Conservation (phyloP, 331 rosid species). For the Cucumis variabilis region DNA sequence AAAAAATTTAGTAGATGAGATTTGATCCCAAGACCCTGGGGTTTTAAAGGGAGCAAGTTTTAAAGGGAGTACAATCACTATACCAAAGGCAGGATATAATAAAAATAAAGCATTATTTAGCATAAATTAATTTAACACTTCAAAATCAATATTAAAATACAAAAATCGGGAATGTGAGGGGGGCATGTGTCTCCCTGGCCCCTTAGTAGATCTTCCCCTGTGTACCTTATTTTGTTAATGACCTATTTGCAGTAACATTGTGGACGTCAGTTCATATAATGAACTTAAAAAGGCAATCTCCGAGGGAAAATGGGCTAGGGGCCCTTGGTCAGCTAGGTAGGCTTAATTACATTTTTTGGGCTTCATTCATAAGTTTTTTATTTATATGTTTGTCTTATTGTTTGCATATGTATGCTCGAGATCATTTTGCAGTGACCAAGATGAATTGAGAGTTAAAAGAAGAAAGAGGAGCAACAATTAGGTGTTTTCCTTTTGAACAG, state of each 20-base stretch:
- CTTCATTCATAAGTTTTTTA: neutral
- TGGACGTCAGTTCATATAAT: constrained; percentile 79
- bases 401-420: constrained; percentile 14
- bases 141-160: no score
- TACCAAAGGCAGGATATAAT: no score
- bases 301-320: constrained; percentile 99
- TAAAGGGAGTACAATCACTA: no score
- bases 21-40: no score
- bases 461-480: constrained; percentile 95
- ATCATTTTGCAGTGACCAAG: constrained; percentile 62
- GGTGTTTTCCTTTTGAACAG: constrained; percentile 95
- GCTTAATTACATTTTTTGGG: constrained; percentile 11
- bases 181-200: no score
- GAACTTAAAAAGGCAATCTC: constrained; percentile 94
- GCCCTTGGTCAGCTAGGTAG: constrained; percentile 99
- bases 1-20: no score
- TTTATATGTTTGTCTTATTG: neutral
- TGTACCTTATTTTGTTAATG: neutral
- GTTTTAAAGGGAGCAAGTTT: no score
- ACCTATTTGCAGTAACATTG: constrained; percentile 67
- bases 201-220: no score
- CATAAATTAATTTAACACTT: no score
- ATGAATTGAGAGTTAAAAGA: constrained; percentile 89
- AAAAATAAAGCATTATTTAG: no score
- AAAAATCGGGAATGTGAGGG: no score